phyloP scores from a whole-genome alignment of 805 yeast species.

The Metschnikowia colocasiae region DNA sequence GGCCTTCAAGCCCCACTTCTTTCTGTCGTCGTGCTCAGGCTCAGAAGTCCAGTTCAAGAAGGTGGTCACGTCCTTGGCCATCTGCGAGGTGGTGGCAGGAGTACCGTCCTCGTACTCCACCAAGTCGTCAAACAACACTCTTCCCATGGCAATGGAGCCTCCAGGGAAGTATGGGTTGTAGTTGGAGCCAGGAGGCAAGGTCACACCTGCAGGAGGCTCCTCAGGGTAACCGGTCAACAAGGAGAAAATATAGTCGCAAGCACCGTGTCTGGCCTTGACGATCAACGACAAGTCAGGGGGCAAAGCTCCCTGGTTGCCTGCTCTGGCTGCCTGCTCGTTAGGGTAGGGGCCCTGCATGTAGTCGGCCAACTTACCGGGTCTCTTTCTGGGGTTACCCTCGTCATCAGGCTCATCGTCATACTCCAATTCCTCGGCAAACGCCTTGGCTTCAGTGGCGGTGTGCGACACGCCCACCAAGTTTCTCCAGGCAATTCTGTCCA shows the following conservation, averaged over 20 bases:
- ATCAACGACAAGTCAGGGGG: constrained; percentile 97
- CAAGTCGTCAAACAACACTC: constrained; percentile 94
- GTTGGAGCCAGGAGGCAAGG: constrained; percentile 88
- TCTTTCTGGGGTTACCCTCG: constrained; percentile 95
- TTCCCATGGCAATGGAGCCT: constrained; percentile 98
- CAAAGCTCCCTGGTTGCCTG: constrained; percentile 98
- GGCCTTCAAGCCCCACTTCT: constrained; percentile 94
- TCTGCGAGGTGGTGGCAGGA: constrained; percentile 96
- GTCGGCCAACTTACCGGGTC: constrained; percentile 97
- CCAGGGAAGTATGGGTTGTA: constrained; percentile 99
- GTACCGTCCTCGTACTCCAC: constrained; percentile 99
- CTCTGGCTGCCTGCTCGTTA: constrained; percentile 99
- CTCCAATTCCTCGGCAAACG: constrained; percentile 92
- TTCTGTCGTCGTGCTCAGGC: constrained; percentile 98
- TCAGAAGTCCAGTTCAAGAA: constrained; percentile 98
- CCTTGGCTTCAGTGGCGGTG: constrained; percentile 84
- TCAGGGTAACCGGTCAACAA: constrained; percentile 98
- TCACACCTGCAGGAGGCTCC: constrained; percentile 97
- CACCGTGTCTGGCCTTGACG: constrained; percentile 99
- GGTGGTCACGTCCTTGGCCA: constrained; percentile 97
- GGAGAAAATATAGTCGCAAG: constrained; percentile 90
- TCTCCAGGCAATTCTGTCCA: constrained; percentile 98
- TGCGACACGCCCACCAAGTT: constrained; percentile 95
- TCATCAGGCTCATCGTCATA: constrained; percentile 96
- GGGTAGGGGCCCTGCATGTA: constrained; percentile 92